phyloP scores from a whole-genome alignment of 73 alveolate genomes.

The Effrenium voratum region DNA sequence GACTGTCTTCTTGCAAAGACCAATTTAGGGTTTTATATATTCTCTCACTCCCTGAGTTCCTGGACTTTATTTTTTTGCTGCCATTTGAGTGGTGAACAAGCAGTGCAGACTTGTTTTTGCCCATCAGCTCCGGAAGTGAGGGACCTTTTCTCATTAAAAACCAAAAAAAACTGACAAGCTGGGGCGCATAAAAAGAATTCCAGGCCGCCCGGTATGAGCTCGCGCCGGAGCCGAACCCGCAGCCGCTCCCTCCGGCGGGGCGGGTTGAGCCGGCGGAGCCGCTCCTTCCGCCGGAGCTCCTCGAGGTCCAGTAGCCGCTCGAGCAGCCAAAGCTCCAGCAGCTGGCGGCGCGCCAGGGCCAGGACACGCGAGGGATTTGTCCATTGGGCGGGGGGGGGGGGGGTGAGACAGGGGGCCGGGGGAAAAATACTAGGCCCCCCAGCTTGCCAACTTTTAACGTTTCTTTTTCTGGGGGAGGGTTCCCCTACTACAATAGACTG shows the following conservation, averaged over 20 bases:
- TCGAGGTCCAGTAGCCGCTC: constrained; percentile 16
- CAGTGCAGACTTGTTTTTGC: too few species aligned
- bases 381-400: neutral
- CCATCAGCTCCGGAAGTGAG: too few species aligned
- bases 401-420: neutral
- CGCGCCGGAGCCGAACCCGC: neutral
- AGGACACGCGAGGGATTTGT: neutral
- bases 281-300: neutral
- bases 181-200: too few species aligned
- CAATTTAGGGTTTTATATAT: too few species aligned
- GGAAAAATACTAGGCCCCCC: neutral
- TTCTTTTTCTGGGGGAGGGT: neutral
- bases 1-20: too few species aligned
- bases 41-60: too few species aligned
- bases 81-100: too few species aligned
- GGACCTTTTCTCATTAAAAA: too few species aligned
- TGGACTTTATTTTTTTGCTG: too few species aligned
- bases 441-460: neutral
- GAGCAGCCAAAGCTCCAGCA: constrained; percentile 69
- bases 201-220: neutral
- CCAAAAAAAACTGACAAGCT: too few species aligned
- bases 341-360: constrained; percentile 85
- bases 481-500: too few species aligned
- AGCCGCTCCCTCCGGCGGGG: neutral
- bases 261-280: neutral